These are phyloP conservation scores for Cylindricascospora bacillispora DNA, from an alignment of 1,139 yeast genomes.

Conservation along the genomic window DNA sequence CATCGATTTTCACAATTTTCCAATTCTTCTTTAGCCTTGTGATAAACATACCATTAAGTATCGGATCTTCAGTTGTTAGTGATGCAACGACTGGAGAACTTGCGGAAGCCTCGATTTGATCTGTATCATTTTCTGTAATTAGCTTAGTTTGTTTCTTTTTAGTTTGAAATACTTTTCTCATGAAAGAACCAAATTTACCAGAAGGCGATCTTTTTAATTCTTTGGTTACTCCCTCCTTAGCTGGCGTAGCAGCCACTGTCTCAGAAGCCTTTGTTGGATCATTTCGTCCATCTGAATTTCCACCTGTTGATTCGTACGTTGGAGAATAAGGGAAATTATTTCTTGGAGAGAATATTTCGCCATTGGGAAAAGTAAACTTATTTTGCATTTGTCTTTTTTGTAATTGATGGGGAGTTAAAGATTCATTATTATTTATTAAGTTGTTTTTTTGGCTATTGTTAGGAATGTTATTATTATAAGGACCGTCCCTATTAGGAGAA, in stretches of 20 bases:
- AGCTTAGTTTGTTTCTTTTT: neutral
- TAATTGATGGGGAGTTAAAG: slow-evolving; percentile 18
- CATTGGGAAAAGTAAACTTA: slow-evolving; percentile 22
- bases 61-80: neutral
- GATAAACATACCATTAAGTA: neutral
- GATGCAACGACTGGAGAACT: neutral
- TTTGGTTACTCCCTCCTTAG: too few species aligned
- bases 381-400: slow-evolving; percentile 21
- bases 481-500: too few species aligned
- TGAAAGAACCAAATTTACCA: neutral
- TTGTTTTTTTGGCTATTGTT: too few species aligned
- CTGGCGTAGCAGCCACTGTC: slow-evolving; percentile 1
- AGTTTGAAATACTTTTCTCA: neutral
- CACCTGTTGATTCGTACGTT: slow-evolving; percentile 3
- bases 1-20: too few species aligned
- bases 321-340: slow-evolving; percentile 5
- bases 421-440: too few species aligned
- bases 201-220: neutral
- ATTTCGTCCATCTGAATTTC: neutral
- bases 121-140: neutral
- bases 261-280: neutral
- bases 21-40: too few species aligned
- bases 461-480: too few species aligned
- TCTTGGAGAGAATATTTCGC: slow-evolving; percentile 24
- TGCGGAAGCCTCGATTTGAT: neutral